Conservation (phyloP, 192 early-diverging fungal species). For the Diversispora epigaea region DNA sequence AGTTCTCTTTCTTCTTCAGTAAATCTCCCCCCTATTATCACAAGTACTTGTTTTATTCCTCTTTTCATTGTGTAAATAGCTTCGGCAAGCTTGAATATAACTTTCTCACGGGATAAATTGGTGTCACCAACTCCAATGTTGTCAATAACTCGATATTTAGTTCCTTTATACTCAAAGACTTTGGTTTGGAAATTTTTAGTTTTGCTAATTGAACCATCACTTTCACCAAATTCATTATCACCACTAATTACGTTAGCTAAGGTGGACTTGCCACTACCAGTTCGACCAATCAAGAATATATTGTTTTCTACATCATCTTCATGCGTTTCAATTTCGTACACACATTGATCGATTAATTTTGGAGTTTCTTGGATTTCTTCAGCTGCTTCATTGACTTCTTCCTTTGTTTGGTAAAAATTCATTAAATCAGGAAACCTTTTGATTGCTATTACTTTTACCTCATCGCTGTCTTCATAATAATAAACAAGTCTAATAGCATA, state of each 20-base stretch:
- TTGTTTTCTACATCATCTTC: neutral
- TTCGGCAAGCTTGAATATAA: neutral
- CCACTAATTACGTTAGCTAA: conserved; percentile 8
- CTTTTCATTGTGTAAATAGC: neutral
- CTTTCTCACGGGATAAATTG: neutral
- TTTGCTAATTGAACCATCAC: neutral
- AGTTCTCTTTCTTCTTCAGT: neutral
- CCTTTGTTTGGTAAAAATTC: neutral
- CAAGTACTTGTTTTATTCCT: neutral
- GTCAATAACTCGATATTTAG: neutral
- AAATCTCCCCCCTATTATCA: neutral
- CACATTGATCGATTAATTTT: neutral
- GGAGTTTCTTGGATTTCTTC: neutral
- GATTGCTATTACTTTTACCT: neutral
- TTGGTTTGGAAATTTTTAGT: neutral
- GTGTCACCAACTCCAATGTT: conserved; percentile 3
- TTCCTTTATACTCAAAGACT: neutral
- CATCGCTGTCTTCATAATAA: neutral
- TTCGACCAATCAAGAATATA: neutral
- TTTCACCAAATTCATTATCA: neutral
- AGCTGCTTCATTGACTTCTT: neutral
- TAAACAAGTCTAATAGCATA: conserved; percentile 5
- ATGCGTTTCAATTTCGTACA: neutral
- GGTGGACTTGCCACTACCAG: conserved; percentile 2
- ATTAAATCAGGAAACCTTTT: conserved; percentile 19